Evolutionary conservation across 805 yeast species (phyloP).

Genomic region (Blastobotrys mokoenaii): DNA sequence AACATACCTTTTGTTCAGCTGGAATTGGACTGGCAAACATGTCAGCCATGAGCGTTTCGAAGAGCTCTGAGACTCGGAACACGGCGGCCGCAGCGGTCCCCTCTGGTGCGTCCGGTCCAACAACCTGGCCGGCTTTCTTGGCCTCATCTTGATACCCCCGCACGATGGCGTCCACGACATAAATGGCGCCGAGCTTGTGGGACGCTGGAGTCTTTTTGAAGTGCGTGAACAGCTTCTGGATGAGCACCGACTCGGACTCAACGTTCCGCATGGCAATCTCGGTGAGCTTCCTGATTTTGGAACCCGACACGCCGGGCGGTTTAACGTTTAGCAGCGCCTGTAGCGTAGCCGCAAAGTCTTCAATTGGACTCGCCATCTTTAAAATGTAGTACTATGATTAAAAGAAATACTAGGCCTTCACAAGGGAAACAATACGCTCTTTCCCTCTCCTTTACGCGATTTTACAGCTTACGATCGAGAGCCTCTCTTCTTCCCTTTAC

Average conservation of each 20-base stretch:
- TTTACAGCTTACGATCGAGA: too few relatives aligned
- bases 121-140: slow-evolving; percentile 42
- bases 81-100: slow-evolving; percentile 75
- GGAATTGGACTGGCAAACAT: slow-evolving; percentile 37
- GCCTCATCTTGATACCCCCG: slow-evolving; percentile 78
- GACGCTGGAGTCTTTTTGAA: slow-evolving; percentile 66
- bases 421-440: too few relatives aligned
- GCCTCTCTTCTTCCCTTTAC: too few relatives aligned
- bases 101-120: slow-evolving; percentile 43
- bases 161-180: slow-evolving; percentile 86
- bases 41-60: slow-evolving; percentile 56
- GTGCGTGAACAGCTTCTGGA: slow-evolving; percentile 52
- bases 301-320: slow-evolving; percentile 90
- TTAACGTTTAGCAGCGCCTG: slow-evolving; percentile 25
- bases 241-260: slow-evolving; percentile 44
- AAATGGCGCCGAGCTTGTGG: slow-evolving; percentile 85
- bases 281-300: slow-evolving; percentile 82
- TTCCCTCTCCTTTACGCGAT: too few relatives aligned
- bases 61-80: slow-evolving; percentile 51
- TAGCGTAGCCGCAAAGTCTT: slow-evolving; percentile 18
- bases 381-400: too few relatives aligned
- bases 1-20: slow-evolving; percentile 39
- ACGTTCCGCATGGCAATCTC: slow-evolving; percentile 69
- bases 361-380: slow-evolving; percentile 4
- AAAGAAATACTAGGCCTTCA: too few relatives aligned